Base-by-base conservation (phyloP, 345 rosid genomes). In the Pugionium cornutum region DNA sequence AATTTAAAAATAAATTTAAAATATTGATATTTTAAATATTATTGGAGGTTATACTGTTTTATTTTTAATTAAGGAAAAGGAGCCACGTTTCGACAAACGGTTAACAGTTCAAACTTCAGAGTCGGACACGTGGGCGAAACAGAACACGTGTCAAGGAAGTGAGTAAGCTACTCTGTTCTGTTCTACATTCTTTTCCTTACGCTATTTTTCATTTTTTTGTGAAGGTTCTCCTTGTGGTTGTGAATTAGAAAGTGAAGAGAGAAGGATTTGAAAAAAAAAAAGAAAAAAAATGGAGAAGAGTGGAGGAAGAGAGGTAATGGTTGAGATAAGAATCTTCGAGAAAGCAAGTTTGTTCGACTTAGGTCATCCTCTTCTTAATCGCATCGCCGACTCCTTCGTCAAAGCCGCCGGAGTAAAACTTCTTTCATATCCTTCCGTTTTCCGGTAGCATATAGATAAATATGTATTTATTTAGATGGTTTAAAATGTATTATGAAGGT, bases 361-460 rank as follows among this genome's bases (percentile, higher is more conserved):
- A 30, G 96, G 99, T 32, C 99, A 90, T 70, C 99, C 95, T 76
- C 92, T 94, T 60, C 97, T 90, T 41, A 90, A 94, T 74, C 86
- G 92, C 58, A 64, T 94, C 62, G 88, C 96, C 2, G 89, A 90
- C 39, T 88, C 95, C 78, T 86, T 94, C 74, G 79, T 90, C 57
- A 90, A 81, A 76, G 96, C 96, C 49, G 99, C 97, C 3, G 92
- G 95, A 37, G 95, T 91, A 68, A 52, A 67, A 44, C 47, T 7
- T 32, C 27, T 3, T 28, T 3, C 31, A 6, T 6, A 1, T 62
- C 2, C 1, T 4, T 29, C 7, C 11, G 9, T 37, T 43, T 58
- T 51, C 7, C 11, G 43, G 35, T 28, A 2, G 11, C 6, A 9
- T 46, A 25, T 25, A 4, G 0, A 37, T 9, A 1, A 40, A 40